A percentile compares a stretch with the other conserved stretches of the same genome.
phyloP scores from a whole-genome alignment of 176 grass and related monocot genomes.

The Sorghum bicolor region DNA sequence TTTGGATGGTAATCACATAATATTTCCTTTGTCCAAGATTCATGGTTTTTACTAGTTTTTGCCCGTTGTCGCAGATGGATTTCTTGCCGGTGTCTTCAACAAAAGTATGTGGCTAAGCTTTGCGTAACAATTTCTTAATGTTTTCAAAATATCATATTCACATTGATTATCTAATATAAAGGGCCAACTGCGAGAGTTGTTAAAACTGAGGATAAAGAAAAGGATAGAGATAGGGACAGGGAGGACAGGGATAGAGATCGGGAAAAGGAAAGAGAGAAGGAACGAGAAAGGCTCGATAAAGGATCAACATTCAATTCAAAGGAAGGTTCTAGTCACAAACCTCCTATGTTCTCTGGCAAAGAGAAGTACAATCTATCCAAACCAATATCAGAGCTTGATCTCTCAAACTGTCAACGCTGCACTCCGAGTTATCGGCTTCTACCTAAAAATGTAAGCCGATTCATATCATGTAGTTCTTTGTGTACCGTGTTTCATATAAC shows the following conservation, averaged over 20 bases:
- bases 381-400: conserved; percentile 94
- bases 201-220: conserved; percentile 68
- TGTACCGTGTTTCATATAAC: conserved; percentile 9
- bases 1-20: background rate
- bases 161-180: conserved; percentile 39
- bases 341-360: conserved; percentile 55
- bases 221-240: conserved; percentile 49
- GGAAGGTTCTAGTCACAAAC: conserved; percentile 63
- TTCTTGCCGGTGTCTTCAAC: conserved; percentile 74
- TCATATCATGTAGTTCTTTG: background rate
- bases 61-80: conserved; percentile 48
- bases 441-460: conserved; percentile 79
- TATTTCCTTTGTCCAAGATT: conserved; percentile 3
- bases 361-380: conserved; percentile 91
- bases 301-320: conserved; percentile 39
- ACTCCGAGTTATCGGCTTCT: conserved; percentile 95
- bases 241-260: conserved; percentile 67
- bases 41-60: conserved; percentile 4
- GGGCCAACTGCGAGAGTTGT: conserved; percentile 39
- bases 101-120: conserved; percentile 51
- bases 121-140: background rate
- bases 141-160: conserved; percentile 33
- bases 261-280: conserved; percentile 74
- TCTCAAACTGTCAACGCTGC: conserved; percentile 88
- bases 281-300: conserved; percentile 59